phyloP scores from a whole-genome alignment of 805 yeast genomes.

The Candida corydali region DNA sequence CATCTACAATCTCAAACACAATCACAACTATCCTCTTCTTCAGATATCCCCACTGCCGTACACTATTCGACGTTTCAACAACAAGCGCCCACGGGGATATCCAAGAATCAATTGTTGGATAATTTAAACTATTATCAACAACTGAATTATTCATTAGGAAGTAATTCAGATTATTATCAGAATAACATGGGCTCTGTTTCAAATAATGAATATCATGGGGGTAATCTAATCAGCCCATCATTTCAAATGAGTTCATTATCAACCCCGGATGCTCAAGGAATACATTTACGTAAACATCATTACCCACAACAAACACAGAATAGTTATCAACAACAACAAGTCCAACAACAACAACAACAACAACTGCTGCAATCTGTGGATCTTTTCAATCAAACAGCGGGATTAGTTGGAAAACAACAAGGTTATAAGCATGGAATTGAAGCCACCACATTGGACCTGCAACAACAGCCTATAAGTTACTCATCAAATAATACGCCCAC shows the following conservation, averaged over 20 bases:
- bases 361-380: conserved; percentile 7
- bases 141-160: conserved; percentile 1
- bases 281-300: not conserved
- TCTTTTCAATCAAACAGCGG: conserved; percentile 1
- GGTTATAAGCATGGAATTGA: not conserved
- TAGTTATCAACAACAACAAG: conserved; percentile 7
- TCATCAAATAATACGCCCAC: not conserved
- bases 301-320: conserved; percentile 7
- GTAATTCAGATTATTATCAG: conserved; percentile 3
- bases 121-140: conserved; percentile 4
- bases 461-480: not conserved
- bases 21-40: not conserved
- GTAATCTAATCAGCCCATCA: conserved; percentile 2
- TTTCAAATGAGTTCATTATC: conserved; percentile 6
- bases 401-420: conserved; percentile 1
- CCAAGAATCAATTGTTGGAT: conserved; percentile 6
- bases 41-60: not conserved
- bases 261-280: conserved; percentile 1
- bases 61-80: not conserved
- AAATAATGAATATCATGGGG: conserved; percentile 1
- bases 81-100: not conserved
- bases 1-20: conserved; percentile 4
- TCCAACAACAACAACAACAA: conserved; percentile 3
- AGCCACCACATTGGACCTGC: not conserved
- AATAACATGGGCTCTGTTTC: not conserved